phyloP scores from a whole-genome alignment of 1,284 basidiomycete species.

The Veloporphyrellus conicus region DNA sequence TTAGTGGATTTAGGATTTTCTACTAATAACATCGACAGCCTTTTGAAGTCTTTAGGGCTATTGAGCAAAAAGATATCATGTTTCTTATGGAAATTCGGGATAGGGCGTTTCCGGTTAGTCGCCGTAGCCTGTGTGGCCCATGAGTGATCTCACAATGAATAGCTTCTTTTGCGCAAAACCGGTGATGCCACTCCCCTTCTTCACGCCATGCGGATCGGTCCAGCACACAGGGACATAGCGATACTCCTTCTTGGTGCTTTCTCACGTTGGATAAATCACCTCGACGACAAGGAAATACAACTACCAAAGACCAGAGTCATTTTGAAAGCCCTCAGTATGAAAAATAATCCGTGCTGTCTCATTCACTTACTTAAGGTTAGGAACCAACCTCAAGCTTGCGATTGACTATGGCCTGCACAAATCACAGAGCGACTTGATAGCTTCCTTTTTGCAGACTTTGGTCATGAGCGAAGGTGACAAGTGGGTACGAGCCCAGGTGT shows the following conservation, averaged over 20 bases:
- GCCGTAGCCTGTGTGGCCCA: not conserved
- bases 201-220: constrained; percentile 76
- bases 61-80: constrained; percentile 68
- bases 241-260: constrained; percentile 75
- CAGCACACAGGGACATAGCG: constrained; percentile 68
- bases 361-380: constrained; percentile 36
- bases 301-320: constrained; percentile 60
- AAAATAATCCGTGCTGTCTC: not conserved
- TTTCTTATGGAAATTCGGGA: constrained; percentile 79
- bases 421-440: constrained; percentile 72
- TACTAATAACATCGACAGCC: constrained; percentile 42
- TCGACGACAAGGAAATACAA: constrained; percentile 66
- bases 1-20: not conserved
- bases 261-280: constrained; percentile 74
- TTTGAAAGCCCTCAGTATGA: constrained; percentile 69
- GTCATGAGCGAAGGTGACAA: constrained; percentile 84
- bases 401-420: constrained; percentile 77
- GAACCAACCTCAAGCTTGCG: constrained; percentile 74
- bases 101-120: constrained; percentile 64
- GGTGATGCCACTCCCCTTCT: constrained; percentile 74
- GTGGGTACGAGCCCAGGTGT: constrained; percentile 65
- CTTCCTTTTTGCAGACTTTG: constrained; percentile 77
- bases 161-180: constrained; percentile 70
- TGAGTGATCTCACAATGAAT: constrained; percentile 5
- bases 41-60: constrained; percentile 68